A percentile compares a stretch with the other conserved stretches of the same genome.
Conservation (phyloP, 257 asterid species). For the Plantago elongata region DNA sequence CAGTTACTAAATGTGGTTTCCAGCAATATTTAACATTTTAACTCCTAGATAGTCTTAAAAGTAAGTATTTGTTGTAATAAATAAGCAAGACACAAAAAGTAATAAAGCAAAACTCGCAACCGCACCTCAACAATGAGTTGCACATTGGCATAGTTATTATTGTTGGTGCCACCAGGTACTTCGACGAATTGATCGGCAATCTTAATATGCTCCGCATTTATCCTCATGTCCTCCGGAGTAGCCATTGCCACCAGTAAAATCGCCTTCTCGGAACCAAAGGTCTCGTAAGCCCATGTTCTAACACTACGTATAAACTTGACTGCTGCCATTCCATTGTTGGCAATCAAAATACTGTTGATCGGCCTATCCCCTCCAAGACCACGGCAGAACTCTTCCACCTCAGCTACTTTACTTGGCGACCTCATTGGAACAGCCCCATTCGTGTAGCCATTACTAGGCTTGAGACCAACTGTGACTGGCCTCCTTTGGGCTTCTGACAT, state of each 20-base stretch:
- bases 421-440: constrained; percentile 59
- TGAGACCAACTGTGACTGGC: constrained; percentile 27
- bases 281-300: constrained; percentile 97
- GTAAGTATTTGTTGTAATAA: constrained; percentile 1
- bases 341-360: constrained; percentile 85
- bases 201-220: constrained; percentile 97
- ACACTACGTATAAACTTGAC: constrained; percentile 94
- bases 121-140: constrained; percentile 97
- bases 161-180: constrained; percentile 98
- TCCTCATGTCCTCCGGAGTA: constrained; percentile 98
- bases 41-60: constrained; percentile 9
- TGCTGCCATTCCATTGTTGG: constrained; percentile 99
- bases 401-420: constrained; percentile 48
- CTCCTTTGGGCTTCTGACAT: constrained; percentile 98
- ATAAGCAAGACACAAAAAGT: neutral
- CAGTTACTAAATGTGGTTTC: constrained; percentile 4
- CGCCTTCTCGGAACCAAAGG: constrained; percentile 96
- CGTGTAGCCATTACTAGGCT: constrained; percentile 40
- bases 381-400: constrained; percentile 73
- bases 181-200: constrained; percentile 99
- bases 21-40: constrained; percentile 15
- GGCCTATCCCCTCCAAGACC: constrained; percentile 82
- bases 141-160: constrained; percentile 96
- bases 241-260: constrained; percentile 98
- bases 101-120: constrained; percentile 14